These are phyloP conservation scores for Penicillium roqueforti DNA, from an alignment of 495 filamentous ascomycete species.

Conservation along the genomic window DNA sequence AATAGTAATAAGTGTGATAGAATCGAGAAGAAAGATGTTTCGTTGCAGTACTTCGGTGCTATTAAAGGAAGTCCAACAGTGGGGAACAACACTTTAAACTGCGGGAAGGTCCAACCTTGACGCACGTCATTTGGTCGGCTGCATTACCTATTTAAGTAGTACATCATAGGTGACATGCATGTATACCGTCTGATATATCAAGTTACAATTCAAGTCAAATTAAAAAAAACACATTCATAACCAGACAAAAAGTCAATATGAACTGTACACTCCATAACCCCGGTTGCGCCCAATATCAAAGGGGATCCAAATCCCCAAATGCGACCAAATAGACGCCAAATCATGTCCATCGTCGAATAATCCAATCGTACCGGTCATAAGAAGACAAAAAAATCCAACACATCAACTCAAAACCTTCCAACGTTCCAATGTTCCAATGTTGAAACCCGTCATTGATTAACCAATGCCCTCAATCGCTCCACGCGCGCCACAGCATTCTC, in stretches of 20 bases:
- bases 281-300: constrained; percentile 4
- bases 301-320: constrained; percentile 10
- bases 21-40: no score
- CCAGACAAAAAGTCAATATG: not conserved
- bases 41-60: not conserved
- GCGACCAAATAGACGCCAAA: constrained; percentile 9
- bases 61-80: constrained; percentile 2
- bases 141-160: not conserved
- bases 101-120: constrained; percentile 27
- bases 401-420: not conserved
- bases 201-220: not conserved
- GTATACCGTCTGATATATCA: not conserved
- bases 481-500: constrained; percentile 75
- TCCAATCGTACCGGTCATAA: constrained; percentile 25
- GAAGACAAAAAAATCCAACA: constrained; percentile 1
- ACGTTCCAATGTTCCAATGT: not conserved
- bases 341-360: constrained; percentile 11
- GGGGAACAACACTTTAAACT: constrained; percentile 15
- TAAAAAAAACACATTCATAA: not conserved
- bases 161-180: no score
- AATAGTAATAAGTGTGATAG: not conserved
- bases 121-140: constrained; percentile 1
- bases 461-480: constrained; percentile 69
- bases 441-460: constrained; percentile 39
- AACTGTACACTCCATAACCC: not conserved